Evolutionary conservation across 305 asterid genomes (phyloP).

Genomic region (Caryopteris hybrid): DNA sequence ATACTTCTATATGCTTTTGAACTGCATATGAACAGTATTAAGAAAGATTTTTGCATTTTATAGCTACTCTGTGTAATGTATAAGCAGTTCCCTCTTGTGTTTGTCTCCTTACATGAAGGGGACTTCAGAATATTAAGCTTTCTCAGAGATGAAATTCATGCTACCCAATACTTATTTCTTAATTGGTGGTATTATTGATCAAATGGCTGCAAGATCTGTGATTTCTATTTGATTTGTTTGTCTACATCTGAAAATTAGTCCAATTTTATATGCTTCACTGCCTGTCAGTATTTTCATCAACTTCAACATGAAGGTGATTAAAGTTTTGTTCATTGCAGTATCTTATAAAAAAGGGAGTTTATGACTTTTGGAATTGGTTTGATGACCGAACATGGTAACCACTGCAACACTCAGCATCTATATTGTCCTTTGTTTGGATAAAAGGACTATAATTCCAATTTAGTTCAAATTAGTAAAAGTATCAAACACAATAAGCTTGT

Average conservation of each 20-base stretch:
- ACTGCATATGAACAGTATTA: not conserved
- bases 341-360: conserved; percentile 87
- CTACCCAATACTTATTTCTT: not conserved
- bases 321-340: conserved; percentile 56
- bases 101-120: not conserved
- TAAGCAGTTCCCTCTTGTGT: not conserved
- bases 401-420: conserved; percentile 1
- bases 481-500: too few relatives aligned
- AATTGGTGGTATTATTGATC: not conserved
- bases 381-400: conserved; percentile 98
- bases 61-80: not conserved
- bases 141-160: not conserved
- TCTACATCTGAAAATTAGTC: too few relatives aligned
- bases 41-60: not conserved
- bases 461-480: not conserved
- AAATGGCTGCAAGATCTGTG: not conserved
- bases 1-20: not conserved
- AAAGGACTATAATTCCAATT: not conserved
- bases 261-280: conserved; percentile 11
- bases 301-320: conserved; percentile 16
- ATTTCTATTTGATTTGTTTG: too few relatives aligned
- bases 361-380: conserved; percentile 99
- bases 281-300: not conserved
- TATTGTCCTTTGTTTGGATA: not conserved
- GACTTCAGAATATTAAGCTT: not conserved